Percentiles rank a stretch among this genome's conserved stretches.
These are phyloP conservation scores for Yamadazyma membranifaciens DNA, from an alignment of 1,139 yeast genomes.

Conservation along the genomic window DNA sequence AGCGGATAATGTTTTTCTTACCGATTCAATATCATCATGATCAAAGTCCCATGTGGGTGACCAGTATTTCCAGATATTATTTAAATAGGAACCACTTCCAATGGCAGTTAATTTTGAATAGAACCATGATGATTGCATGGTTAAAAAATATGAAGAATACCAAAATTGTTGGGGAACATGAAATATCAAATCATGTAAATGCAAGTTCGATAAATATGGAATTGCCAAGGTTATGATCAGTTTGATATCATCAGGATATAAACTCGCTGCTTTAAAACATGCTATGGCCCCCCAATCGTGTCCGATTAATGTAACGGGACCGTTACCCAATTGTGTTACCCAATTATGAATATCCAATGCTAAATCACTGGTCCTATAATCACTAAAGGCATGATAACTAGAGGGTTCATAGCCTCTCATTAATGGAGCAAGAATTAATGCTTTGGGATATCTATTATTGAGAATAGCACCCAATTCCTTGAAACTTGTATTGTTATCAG, in stretches of 20 bases:
- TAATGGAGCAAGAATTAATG: conserved; percentile 36
- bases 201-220: conserved; percentile 34
- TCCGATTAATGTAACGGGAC: conserved; percentile 41
- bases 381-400: conserved; percentile 27
- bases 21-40: conserved; percentile 26
- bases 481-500: conserved; percentile 37
- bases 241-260: conserved; percentile 36
- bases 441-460: conserved; percentile 17
- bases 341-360: conserved; percentile 39
- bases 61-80: conserved; percentile 40
- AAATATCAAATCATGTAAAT: conserved; percentile 27
- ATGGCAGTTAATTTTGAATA: conserved; percentile 22
- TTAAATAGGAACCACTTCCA: conserved; percentile 29
- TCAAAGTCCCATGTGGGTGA: conserved; percentile 39
- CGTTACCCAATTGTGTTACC: conserved; percentile 17
- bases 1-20: conserved; percentile 26
- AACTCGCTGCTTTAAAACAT: conserved; percentile 33
- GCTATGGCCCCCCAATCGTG: conserved; percentile 51
- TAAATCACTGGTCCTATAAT: conserved; percentile 28
- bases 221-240: conserved; percentile 41
- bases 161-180: conserved; percentile 37
- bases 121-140: conserved; percentile 35
- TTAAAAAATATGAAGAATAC: conserved; percentile 37
- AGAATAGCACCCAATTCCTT: conserved; percentile 22
- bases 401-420: conserved; percentile 43